Percentiles rank a stretch among this genome's conserved stretches.
Evolutionary conservation across 108 stramenopile species (phyloP).

Genomic region (Stephanodiscus triporus): DNA sequence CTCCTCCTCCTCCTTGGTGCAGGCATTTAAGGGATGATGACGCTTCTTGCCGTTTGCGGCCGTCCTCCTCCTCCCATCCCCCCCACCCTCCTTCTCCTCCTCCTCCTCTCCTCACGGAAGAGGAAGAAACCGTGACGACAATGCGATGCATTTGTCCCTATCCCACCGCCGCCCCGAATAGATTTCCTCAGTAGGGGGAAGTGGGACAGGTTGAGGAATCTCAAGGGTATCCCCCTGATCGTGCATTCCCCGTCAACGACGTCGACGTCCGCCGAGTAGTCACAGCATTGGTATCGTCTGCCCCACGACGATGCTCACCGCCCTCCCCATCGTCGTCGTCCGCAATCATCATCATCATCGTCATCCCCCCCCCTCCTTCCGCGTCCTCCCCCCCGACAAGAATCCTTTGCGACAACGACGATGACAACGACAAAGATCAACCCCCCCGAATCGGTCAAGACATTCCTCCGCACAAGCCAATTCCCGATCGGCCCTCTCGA

Average conservation of each 20-base stretch:
- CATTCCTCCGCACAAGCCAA: constrained; percentile 23
- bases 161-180: background rate
- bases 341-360: no score
- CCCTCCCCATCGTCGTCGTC: background rate
- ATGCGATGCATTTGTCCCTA: no score
- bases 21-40: constrained; percentile 25
- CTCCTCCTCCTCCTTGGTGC: constrained; percentile 19
- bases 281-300: background rate
- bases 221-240: constrained; percentile 35
- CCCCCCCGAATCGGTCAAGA: background rate
- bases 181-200: constrained; percentile 16
- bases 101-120: background rate
- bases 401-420: no score
- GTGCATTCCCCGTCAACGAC: background rate
- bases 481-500: no score
- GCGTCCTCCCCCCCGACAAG: background rate
- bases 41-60: no score
- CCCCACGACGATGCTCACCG: background rate
- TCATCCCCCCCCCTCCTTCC: no score
- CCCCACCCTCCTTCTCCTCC: no score
- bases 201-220: constrained; percentile 42
- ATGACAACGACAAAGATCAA: background rate
- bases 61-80: no score
- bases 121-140: background rate
- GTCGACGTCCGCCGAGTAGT: background rate